Evolutionary conservation across 495 filamentous ascomycete genomes (phyloP), one percentile per base, ranked within the genome.

Genomic region (Neurospora sp.): DNA sequence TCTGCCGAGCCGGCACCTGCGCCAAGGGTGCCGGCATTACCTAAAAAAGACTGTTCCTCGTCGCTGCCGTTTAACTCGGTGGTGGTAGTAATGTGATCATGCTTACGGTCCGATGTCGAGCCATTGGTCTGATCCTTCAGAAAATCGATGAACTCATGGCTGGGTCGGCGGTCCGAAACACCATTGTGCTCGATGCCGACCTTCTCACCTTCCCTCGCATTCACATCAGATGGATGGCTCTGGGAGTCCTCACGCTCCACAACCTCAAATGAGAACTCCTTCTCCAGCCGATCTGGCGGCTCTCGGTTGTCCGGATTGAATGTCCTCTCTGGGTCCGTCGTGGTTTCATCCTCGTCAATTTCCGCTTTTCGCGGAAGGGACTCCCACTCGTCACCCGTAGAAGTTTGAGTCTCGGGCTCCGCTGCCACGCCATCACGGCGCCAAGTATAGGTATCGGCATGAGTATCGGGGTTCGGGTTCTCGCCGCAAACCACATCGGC

Each of bases 1-100:
- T 81, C 81, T 78, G 79, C 83, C 82, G 84, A 75, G 83, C 87
- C 87, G 86, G 80, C 86, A 88, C 86, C 87, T 85, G 84, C 84
- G 84, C 85, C 88, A 86, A 83, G 81, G 83, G 83, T 87, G 83
- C 80, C 87, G 87, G 86, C 85, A 83, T 84, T 87, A 88, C 75
- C 87, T 88, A 88, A 88, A 88, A 88, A 88, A 88, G 85, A 86
- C 82, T 83, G 75, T 78, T 82, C 79, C 70, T 82, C 78, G 69
- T 78, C 72, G n/a, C 76, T 74, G 71, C 77, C 79, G 71, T 75
- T 79, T 7, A 65, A 4, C 69, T 80, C 71, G 35, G 76, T 69
- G 74, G 39, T 70, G 70, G 77, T 70, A 6, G 44, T 71, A 4
- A 40, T 71, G 4, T 70, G 44, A 2, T 77, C 74, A 48, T 78